Base-by-base conservation (phyloP, 768 basidiomycete species). In the Trametes punicea region DNA sequence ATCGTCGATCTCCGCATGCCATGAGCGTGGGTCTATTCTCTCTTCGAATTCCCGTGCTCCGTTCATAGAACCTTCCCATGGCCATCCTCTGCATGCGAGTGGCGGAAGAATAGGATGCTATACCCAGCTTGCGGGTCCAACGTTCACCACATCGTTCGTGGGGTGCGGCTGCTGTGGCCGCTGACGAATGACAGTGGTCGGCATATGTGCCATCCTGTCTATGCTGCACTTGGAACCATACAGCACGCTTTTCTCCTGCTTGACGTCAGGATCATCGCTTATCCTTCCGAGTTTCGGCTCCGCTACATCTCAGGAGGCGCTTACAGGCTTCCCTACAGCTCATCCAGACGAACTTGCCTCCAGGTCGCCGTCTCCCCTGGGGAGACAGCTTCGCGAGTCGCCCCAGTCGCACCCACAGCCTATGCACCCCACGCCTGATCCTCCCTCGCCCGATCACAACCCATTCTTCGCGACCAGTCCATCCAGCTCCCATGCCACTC, bases 401-500 rank as follows among this genome's bases (percentile, higher is more conserved):
- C 34, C 52, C 15, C 23, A 27, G 9, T n/a, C 52, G 6, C 44
- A 54, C 18, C 25, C 51, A 9, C 51, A 53, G 31, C 23, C 51
- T 46, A 36, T 26, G 1, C 44, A 51, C n/a, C 23, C 42, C 20
- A 27, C 49, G 1, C 49, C 51, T 7, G 60, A 61, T 30, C 60
- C 56, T 8, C 60, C 60, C 15, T 31, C 56, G 11, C 60, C 60
- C 16, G 60, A 61, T 45, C 42, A 48, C 30, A 61, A 61, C 46
- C 60, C 60, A n/a, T 61, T 57, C 51, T 44, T 45, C 51, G 18
- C 52, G 6, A 13, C 46, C 20, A 52, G 40, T 20, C 7, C 36
- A 39, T 29, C 49, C 16, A 39, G 30, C 38, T 27, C 47, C 8
- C 44, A n/a, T 15, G 46, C 51, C 7, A 49, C 51, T 23, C 52